Base-by-base conservation (phyloP, 2,329 filamentous ascomycete genomes). In the Metarhizium brunneum region DNA sequence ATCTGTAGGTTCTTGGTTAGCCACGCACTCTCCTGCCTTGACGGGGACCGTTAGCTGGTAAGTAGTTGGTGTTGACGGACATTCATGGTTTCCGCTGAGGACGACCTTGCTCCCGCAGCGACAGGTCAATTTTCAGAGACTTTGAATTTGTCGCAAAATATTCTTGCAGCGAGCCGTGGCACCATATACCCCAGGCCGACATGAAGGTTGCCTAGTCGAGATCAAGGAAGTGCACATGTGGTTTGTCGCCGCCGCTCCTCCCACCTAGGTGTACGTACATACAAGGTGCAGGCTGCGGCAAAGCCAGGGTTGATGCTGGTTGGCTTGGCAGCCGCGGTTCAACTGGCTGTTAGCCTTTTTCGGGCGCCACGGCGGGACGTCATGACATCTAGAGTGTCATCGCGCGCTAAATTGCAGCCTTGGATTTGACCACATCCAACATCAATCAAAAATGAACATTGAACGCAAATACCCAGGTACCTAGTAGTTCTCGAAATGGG, bases 1-100 rank as follows among this genome's bases (percentile, higher is more conserved):
- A 97, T 90, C 90, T 96, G 65, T 48, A 58, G 62, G 60, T 61
- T 58, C 60, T 4, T 36, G 48, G 47, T 58, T 47, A 58, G 56
- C 56, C 43, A 53, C 51, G 53, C 7, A 51, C 14, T 40, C 13
- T 10, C 35, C 29, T 8, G 29, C 32, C 14, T 47, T 36, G 38
- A 30, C n/a, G n/a, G 5, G n/a, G 45, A 30, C n/a, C 8, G 36
- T 16, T 4, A 20, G 29, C 25, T 20, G 32, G 14, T 18, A 25
- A 10, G 16, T 35, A 18, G 38, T 11, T 13, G 38, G 38, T 14
- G 38, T n/a, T 35, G 36, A 65, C 77, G 58, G 65, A 84, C 82
- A 71, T 86, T 85, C 82, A 85, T 83, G 63, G 58, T 74, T 65
- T 16, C 51, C 32, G 20, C 32, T n/a, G 29, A 47, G 20, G 13